Evolutionary conservation across 257 asterid genomes (phyloP), one percentile per base, ranked within the genome.

Genomic region (Jasminum sambac): DNA sequence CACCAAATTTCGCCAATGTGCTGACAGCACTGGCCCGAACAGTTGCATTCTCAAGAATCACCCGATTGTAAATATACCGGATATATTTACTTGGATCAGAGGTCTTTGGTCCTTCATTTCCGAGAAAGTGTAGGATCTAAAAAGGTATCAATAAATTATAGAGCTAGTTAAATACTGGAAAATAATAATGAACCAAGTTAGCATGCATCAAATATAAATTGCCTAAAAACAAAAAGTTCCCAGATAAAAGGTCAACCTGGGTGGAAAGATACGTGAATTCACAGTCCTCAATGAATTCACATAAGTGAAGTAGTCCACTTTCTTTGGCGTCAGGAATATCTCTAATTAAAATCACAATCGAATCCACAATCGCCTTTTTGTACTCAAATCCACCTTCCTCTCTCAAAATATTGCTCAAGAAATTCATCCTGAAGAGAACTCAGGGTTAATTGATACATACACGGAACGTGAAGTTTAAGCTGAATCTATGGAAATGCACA

Each of bases 321-420:
- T 92, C 98, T 87, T 92, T 92, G 69, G 96, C 98, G 80, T 92
- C 98, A 0, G 98, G 96, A 72, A 92, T 92, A 70, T 92, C 98
- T 84, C 96, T 87, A 60, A 92, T 92, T 76, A 92, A 88, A 80
- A 92, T 92, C 76, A 92, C 96, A 83, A 92, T 88, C 11, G 98
- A 92, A 80, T 92, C 96, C 71, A 92, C 96, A 66, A 92, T 92
- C 70, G 98, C 96, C 83, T 92, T 92, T 73, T 92, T 92, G 86
- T 85, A 92, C 75, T 92, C 98, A 60, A 92, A 92, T 17, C 98
- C 98, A 70, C 98, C 98, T 81, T 92, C 98, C 82, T 92, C 98
- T 74, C 98, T 87, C 90, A 92, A 80, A 75, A 92, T 92, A 74
- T 79, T 92, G 93, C 98, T 90, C 75, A 92, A 84, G 82, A 92